phyloP scores from a whole-genome alignment of 1,284 basidiomycete genomes.

The Malassezia nana region DNA sequence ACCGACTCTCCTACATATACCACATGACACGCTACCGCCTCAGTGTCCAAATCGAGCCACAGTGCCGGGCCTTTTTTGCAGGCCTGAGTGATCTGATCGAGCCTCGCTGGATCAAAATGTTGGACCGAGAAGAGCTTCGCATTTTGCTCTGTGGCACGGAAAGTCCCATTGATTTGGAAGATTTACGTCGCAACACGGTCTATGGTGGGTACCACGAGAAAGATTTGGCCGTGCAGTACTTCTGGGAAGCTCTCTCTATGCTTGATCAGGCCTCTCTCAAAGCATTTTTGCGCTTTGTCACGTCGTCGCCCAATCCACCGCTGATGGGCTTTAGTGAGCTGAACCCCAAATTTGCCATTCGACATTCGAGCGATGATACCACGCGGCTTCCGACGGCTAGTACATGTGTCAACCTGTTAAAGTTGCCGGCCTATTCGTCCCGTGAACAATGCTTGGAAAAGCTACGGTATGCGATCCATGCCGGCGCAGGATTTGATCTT shows the following conservation, averaged over 20 bases:
- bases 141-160: conserved; percentile 40
- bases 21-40: conserved; percentile 80
- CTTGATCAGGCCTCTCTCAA: conserved; percentile 32
- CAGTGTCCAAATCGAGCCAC: conserved; percentile 67
- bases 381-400: conserved; percentile 41
- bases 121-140: conserved; percentile 42
- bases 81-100: conserved; percentile 44
- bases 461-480: conserved; percentile 39
- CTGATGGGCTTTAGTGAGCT: conserved; percentile 43
- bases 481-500: conserved; percentile 44
- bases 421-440: conserved; percentile 39
- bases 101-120: conserved; percentile 43
- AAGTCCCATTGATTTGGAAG: conserved; percentile 37
- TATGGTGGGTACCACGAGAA: conserved; percentile 42
- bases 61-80: conserved; percentile 61
- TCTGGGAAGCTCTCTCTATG: conserved; percentile 36
- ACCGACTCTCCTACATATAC: conserved; percentile 76
- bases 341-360: conserved; percentile 41
- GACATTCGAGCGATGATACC: conserved; percentile 34
- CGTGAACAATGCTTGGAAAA: conserved; percentile 33
- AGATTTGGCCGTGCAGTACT: conserved; percentile 38
- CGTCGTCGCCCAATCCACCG: conserved; percentile 43
- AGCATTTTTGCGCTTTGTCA: conserved; percentile 44
- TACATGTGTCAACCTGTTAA: conserved; percentile 46
- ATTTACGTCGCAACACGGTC: conserved; percentile 37